These are phyloP conservation scores for Sporopachydermia cereana DNA, from an alignment of 1,139 yeast species.

Conservation along the genomic window DNA sequence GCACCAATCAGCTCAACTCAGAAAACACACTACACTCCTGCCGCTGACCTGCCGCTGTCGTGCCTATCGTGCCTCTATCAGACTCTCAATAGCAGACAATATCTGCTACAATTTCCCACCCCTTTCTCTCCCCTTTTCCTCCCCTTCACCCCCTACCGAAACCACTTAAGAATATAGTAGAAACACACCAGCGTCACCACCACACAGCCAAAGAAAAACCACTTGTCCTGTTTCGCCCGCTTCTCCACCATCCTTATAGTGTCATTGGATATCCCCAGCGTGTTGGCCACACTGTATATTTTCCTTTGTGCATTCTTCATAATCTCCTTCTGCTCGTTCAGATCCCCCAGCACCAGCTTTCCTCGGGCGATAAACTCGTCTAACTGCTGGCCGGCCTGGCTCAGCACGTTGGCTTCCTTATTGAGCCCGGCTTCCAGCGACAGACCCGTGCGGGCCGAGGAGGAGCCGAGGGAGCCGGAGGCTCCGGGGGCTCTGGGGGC, in stretches of 20 bases:
- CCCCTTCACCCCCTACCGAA: constrained; percentile 37
- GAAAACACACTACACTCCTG: neutral
- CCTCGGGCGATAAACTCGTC: constrained; percentile 91
- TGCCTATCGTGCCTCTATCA: constrained; percentile 1
- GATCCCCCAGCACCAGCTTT: constrained; percentile 70
- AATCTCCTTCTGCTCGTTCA: constrained; percentile 73
- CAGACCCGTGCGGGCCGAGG: constrained; percentile 22
- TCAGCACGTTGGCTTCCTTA: constrained; percentile 54
- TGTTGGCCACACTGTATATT: constrained; percentile 58
- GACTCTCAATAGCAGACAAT: neutral
- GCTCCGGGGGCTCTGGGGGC: neutral
- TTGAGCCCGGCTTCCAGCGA: constrained; percentile 54
- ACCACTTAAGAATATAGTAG: constrained; percentile 55
- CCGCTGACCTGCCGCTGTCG: neutral
- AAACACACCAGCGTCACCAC: constrained; percentile 51
- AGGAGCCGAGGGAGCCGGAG: constrained; percentile 4
- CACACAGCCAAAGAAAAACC: constrained; percentile 75
- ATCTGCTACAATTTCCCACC: neutral
- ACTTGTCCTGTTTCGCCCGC: constrained; percentile 81
- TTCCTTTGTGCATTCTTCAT: constrained; percentile 51
- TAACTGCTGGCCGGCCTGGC: constrained; percentile 65
- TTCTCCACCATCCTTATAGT: constrained; percentile 75
- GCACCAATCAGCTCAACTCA: too few relatives aligned
- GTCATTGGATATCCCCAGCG: constrained; percentile 78
- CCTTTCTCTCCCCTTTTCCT: neutral